Evolutionary conservation across 1,284 basidiomycete species (phyloP).

Genomic region (Athelia sp.): DNA sequence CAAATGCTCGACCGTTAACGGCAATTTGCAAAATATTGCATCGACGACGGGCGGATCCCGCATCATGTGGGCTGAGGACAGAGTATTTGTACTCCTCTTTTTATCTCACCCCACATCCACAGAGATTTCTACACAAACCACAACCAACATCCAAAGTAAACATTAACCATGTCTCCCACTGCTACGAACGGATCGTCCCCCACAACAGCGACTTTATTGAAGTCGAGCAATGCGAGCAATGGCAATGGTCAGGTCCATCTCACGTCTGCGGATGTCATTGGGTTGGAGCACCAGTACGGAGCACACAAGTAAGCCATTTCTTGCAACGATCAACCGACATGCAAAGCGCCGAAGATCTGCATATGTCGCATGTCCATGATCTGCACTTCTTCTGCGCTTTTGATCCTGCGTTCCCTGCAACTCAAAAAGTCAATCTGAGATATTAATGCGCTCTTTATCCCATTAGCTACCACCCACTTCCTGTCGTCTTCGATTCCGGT

Average conservation of each 20-base stretch:
- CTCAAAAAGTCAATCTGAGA: conserved; percentile 15
- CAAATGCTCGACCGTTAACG: not conserved
- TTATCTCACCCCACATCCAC: not conserved
- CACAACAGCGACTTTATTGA: conserved; percentile 2
- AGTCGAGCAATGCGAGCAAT: conserved; percentile 2
- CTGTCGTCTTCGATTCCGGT: conserved; percentile 90
- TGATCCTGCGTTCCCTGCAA: conserved; percentile 6
- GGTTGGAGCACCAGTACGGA: conserved; percentile 78
- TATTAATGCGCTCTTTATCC: conserved; percentile 33
- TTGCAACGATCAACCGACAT: conserved; percentile 3
- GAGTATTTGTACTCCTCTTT: not conserved
- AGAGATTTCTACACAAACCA: not conserved
- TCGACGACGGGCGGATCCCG: not conserved
- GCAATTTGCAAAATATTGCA: too few species aligned
- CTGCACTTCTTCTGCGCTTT: conserved; percentile 5
- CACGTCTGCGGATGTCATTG: conserved; percentile 67
- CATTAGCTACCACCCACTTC: conserved; percentile 92
- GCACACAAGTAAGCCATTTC: conserved; percentile 78
- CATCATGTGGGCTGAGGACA: not conserved
- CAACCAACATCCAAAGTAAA: too few species aligned
- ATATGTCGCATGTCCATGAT: not conserved
- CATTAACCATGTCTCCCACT: conserved; percentile 6
- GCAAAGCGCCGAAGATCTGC: not conserved
- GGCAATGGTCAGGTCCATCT: conserved; percentile 16
- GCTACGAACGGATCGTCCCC: conserved; percentile 1